phyloP scores from a whole-genome alignment of 768 basidiomycete species.

The Coprinopsis cinerea region DNA sequence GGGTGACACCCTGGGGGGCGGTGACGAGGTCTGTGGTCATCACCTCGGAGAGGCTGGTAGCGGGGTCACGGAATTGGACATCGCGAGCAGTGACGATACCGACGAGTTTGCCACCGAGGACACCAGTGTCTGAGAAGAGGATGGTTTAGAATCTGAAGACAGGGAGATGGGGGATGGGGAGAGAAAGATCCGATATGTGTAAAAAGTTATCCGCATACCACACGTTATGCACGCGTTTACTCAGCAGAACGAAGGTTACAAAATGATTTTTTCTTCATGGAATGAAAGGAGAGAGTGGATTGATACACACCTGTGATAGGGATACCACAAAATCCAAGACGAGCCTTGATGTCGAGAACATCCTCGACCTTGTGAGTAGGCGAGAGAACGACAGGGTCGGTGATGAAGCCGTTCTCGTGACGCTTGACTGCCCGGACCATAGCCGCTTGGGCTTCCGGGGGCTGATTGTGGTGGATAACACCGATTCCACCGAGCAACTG shows the following conservation, averaged over 20 bases:
- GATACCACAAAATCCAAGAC: slow-evolving; percentile 92
- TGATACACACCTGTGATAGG: slow-evolving; percentile 88
- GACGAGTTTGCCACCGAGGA: slow-evolving; percentile 84
- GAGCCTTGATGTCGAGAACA: slow-evolving; percentile 88
- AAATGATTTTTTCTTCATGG: slow-evolving; percentile 42
- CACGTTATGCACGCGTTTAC: slow-evolving; percentile 51
- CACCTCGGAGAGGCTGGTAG: slow-evolving; percentile 64
- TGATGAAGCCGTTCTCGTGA: slow-evolving; percentile 98
- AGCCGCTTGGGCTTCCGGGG: slow-evolving; percentile 78
- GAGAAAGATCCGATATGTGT: slow-evolving; percentile 31
- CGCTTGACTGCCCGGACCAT: slow-evolving; percentile 98
- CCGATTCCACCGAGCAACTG: slow-evolving; percentile 93
- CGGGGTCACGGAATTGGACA: slow-evolving; percentile 80
- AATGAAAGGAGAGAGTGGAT: slow-evolving; percentile 7
- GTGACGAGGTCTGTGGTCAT: slow-evolving; percentile 91
- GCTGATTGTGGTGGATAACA: slow-evolving; percentile 96
- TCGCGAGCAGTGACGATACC: slow-evolving; percentile 97
- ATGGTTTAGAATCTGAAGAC: slow-evolving; percentile 3
- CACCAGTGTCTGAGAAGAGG: slow-evolving; percentile 66
- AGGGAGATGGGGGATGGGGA: background rate
- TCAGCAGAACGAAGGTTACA: slow-evolving; percentile 91
- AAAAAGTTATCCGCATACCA: slow-evolving; percentile 62
- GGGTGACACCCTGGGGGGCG: slow-evolving; percentile 82
- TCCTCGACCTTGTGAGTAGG: slow-evolving; percentile 77
- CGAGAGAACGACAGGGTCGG: slow-evolving; percentile 85